Conservation (phyloP, 441 rosid genomes). For the Corymbia calophylla region DNA sequence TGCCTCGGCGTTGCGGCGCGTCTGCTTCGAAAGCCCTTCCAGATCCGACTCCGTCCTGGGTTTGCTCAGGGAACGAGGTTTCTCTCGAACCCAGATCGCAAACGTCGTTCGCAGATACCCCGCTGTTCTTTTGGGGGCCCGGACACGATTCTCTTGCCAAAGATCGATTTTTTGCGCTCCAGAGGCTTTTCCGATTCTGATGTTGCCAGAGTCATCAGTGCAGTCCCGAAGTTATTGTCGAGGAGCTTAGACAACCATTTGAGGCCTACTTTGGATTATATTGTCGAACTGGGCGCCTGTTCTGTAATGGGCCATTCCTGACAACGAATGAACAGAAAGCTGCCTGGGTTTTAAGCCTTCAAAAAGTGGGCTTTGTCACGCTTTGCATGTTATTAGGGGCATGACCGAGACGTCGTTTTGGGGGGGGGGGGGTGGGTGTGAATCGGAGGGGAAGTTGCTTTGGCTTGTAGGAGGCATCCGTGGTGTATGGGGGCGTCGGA, state of each 20-base stretch:
- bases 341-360: no score
- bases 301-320: no score
- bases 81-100: conserved; percentile 48
- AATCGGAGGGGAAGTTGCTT: no score
- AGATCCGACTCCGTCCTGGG: conserved; percentile 39
- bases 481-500: conserved; percentile 45
- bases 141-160: conserved; percentile 30
- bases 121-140: conserved; percentile 24
- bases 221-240: conserved; percentile 31
- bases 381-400: no score
- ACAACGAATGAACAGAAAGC: no score
- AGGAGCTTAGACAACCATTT: conserved; percentile 41
- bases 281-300: conserved; percentile 34
- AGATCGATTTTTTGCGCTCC: conserved; percentile 45
- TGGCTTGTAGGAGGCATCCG: conserved; percentile 52
- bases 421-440: no score
- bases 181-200: conserved; percentile 39
- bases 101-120: conserved; percentile 40
- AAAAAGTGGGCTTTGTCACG: conserved; percentile 38
- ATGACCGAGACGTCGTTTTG: no score
- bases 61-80: conserved; percentile 33
- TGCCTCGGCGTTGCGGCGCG: conserved; percentile 20
- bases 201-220: conserved; percentile 30
- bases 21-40: conserved; percentile 24
- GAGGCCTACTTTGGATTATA: conserved; percentile 42